phyloP scores from a whole-genome alignment of 176 grass and related monocot species.

The Carex kokanica region DNA sequence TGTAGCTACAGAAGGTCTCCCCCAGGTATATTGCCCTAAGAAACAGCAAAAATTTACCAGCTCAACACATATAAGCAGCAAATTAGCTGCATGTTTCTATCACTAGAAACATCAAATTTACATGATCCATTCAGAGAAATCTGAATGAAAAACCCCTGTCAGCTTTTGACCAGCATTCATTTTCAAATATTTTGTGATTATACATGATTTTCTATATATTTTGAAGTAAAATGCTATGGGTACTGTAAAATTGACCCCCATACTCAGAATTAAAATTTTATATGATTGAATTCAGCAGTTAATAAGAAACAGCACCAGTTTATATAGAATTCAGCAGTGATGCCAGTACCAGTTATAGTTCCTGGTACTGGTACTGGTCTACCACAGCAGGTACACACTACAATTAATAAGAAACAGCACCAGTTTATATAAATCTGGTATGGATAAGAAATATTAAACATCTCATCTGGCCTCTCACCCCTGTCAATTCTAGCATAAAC shows the following conservation, averaged over 20 bases:
- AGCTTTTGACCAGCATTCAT: background rate
- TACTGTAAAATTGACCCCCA: no score
- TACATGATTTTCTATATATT: no score
- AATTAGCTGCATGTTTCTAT: background rate
- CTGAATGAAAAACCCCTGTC: background rate
- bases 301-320: no score
- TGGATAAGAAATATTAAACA: background rate
- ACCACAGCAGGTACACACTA: background rate
- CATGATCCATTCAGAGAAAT: background rate
- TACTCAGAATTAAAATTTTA: no score
- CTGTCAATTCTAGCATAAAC: background rate
- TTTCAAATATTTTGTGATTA: no score
- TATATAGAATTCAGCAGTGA: no score
- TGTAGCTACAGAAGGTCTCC: slow-evolving; percentile 99
- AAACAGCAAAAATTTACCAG: slow-evolving; percentile 25
- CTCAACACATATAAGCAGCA: background rate
- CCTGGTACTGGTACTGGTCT: background rate
- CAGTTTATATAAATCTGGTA: background rate
- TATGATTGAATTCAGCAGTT: no score
- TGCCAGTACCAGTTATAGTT: background rate
- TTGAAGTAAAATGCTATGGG: no score
- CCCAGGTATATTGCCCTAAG: slow-evolving; percentile 91
- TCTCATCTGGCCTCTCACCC: background rate
- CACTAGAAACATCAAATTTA: background rate
- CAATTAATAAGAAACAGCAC: background rate